These are phyloP conservation scores for Boletus barrowsii DNA, from an alignment of 768 basidiomycete genomes.

Conservation along the genomic window DNA sequence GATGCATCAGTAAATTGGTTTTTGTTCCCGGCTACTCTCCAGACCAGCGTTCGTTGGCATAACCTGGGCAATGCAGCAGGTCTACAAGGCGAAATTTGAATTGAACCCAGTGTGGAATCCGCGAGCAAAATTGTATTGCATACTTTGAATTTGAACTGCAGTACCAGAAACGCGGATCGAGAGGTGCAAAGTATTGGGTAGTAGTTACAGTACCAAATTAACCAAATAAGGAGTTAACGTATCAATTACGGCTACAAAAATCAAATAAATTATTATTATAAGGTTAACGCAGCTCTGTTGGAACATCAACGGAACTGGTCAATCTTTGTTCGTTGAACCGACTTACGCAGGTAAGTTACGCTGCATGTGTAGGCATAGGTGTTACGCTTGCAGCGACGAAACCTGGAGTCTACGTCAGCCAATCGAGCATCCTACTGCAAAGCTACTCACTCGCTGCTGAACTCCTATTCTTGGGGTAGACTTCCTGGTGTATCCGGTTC, in stretches of 20 bases:
- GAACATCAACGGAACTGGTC: too few species aligned
- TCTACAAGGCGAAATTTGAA: conserved; percentile 27
- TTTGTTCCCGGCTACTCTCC: too few species aligned
- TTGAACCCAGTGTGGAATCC: conserved; percentile 5
- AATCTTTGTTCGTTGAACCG: too few species aligned
- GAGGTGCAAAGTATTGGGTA: too few species aligned
- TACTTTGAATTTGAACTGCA: not conserved
- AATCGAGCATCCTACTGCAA: not conserved
- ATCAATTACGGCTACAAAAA: too few species aligned
- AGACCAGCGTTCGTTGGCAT: too few species aligned
- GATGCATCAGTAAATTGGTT: too few species aligned
- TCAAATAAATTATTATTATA: too few species aligned
- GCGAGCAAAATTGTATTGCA: conserved; percentile 13
- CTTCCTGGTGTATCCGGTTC: conserved; percentile 21
- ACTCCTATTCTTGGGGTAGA: conserved; percentile 7
- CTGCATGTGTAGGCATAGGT: not conserved
- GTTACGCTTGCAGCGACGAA: not conserved
- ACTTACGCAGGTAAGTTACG: too few species aligned
- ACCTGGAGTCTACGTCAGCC: conserved; percentile 3
- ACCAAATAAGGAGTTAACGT: too few species aligned
- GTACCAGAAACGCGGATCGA: not conserved
- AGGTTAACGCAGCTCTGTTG: too few species aligned
- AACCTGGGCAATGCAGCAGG: conserved; percentile 16
- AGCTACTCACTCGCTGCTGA: conserved; percentile 2
- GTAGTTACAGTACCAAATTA: too few species aligned